These are phyloP conservation scores for Ormosia semicastrata DNA, from an alignment of 306 rosid species.

Conservation along the genomic window DNA sequence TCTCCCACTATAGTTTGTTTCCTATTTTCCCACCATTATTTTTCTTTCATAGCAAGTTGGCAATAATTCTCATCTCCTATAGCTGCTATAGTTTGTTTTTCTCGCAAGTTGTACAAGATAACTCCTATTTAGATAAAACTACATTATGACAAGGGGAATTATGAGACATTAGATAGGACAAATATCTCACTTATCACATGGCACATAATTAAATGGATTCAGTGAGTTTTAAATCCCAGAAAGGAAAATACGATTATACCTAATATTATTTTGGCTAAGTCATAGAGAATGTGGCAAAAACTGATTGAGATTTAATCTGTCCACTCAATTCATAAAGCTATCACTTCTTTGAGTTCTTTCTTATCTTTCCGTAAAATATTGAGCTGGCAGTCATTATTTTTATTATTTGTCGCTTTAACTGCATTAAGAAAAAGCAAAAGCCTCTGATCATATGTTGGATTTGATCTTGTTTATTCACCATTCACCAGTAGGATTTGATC, in stretches of 20 bases:
- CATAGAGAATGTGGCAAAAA: neutral
- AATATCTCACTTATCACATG: neutral
- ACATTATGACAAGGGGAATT: neutral
- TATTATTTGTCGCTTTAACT: neutral
- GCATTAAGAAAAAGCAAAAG: neutral
- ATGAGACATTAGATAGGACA: neutral
- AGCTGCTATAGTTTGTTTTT: neutral
- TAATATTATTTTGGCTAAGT: neutral
- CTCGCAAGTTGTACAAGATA: neutral
- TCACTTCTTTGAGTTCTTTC: neutral
- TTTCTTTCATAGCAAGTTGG: neutral
- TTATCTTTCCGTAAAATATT: neutral
- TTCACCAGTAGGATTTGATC: no score
- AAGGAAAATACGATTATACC: neutral
- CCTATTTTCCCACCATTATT: neutral
- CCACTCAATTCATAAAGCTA: neutral
- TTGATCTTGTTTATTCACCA: neutral
- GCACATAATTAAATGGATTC: neutral
- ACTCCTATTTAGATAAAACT: neutral
- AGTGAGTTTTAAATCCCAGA: neutral
- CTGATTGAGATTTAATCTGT: neutral
- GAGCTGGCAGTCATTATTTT: neutral
- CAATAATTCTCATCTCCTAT: neutral
- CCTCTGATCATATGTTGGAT: neutral
- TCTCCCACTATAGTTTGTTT: conserved; percentile 17